phyloP scores from a whole-genome alignment of 1,139 yeast genomes.

The Taphrina confusa region DNA sequence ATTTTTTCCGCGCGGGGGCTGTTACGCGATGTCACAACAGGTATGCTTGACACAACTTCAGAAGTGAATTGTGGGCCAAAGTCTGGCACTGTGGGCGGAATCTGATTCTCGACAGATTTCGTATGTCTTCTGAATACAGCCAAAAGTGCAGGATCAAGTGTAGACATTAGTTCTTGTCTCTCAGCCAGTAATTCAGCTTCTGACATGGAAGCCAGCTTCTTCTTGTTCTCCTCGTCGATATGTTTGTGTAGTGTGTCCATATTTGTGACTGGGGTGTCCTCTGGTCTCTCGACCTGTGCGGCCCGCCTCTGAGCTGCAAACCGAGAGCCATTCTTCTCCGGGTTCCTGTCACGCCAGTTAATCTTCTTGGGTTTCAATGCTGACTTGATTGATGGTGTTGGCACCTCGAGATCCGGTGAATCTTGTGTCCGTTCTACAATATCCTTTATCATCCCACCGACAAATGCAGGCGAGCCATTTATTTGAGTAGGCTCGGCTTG shows the following conservation, averaged over 20 bases:
- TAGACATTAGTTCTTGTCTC: not conserved
- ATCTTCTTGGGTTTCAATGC: not conserved
- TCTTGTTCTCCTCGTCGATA: slow-evolving; percentile 21
- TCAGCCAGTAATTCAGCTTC: not conserved
- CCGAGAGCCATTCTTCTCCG: not conserved
- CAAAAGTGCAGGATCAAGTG: slow-evolving; percentile 10
- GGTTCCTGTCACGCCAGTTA: slow-evolving; percentile 1
- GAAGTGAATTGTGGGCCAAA: slow-evolving; percentile 11
- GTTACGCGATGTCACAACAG: not conserved
- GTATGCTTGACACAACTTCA: not conserved
- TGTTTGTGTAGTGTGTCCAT: not conserved
- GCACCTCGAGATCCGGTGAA: not conserved
- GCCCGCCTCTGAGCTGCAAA: not conserved
- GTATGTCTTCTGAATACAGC: not conserved
- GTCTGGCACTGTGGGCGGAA: not conserved
- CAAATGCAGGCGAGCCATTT: not conserved
- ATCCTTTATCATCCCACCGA: slow-evolving; percentile 13
- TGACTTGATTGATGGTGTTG: not conserved
- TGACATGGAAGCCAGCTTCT: slow-evolving; percentile 8
- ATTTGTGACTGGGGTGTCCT: not conserved
- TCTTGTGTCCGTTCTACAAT: slow-evolving; percentile 2
- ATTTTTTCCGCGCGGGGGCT: no score
- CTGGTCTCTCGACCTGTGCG: no score
- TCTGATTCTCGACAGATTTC: not conserved
- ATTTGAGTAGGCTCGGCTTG: not conserved